Base-by-base conservation (phyloP, 805 yeast species). In the Candida methanosorbosa region DNA sequence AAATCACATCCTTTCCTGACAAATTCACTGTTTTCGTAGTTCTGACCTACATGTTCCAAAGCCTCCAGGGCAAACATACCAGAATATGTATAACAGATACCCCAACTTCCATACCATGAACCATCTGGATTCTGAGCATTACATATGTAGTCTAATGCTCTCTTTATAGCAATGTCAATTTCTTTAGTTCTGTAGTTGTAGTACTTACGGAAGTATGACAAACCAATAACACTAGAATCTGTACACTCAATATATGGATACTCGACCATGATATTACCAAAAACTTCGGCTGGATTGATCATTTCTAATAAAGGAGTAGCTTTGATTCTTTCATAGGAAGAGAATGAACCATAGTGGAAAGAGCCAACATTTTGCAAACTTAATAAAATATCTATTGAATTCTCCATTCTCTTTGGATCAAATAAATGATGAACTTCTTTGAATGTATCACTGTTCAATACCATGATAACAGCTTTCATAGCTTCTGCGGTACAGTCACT, bases 101-200 rank as follows among this genome's bases (percentile, higher is more conserved):
- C 99, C 99, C 99, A 92, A 27, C 86, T 78, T 1, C 99, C 99
- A 55, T 88, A 94, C 97, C 97, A 92, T 12, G 94, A 78, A 0
- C 99, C 99, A 56, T 92, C 95, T 0, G 51, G 49, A 29, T 66
- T 63, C 57, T 92, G 98, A 2, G 73, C 72, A 3, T 63, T 56
- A 33, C 71, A 72, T 29, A 92, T 83, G 49, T 81, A 92, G 4
- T 69, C 56, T 13, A 85, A 68, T 0, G 96, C 97, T 35, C 75
- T 67, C 4, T 72, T 64, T 30, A 92, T 82, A 0, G 96, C 78
- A n/a, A 60, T 40, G 34, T 67, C 61, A 21, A 92, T 80, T 22
- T 83, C 87, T 5, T 65, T 69, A 5, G 68, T 59, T 39, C 82
- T 72, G 52, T 92, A 87, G 33, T 70, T 65, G 49, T 72, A 77